phyloP scores from a whole-genome alignment of 192 early-diverging fungal genomes.

The Thamnidium elegans region DNA sequence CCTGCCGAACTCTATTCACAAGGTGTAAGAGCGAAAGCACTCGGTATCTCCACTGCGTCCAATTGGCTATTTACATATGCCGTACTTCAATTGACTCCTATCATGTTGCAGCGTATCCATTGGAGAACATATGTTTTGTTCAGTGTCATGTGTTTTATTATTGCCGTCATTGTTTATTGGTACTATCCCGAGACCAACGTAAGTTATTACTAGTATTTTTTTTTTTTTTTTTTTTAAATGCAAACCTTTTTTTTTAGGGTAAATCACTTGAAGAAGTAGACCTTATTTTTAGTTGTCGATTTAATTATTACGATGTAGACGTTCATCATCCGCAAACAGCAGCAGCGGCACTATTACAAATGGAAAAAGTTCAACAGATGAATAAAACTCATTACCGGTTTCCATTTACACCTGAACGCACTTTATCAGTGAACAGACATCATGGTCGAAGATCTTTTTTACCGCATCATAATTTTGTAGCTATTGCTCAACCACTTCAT shows the following conservation, averaged over 20 bases:
- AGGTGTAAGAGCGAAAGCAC: conserved; percentile 78
- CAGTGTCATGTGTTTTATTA: conserved; percentile 56
- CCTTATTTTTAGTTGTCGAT: conserved; percentile 32
- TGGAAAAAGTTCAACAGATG: conserved; percentile 20
- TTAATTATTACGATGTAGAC: conserved; percentile 29
- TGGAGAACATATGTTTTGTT: conserved; percentile 69
- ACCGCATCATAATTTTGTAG: background rate
- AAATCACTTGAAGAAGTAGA: conserved; percentile 39
- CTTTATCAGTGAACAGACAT: background rate
- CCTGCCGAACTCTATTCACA: conserved; percentile 79
- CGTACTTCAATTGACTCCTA: conserved; percentile 67
- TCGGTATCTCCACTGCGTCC: conserved; percentile 73
- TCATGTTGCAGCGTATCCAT: conserved; percentile 60
- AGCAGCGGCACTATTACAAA: conserved; percentile 21
- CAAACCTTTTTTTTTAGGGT: conserved; percentile 11
- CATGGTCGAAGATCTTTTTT: background rate
- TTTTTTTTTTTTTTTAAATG: background rate
- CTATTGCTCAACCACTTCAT: background rate
- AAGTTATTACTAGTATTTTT: background rate
- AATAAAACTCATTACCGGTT: conserved; percentile 8
- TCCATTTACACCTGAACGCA: conserved; percentile 12
- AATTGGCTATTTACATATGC: conserved; percentile 88
- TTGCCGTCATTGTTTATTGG: conserved; percentile 57
- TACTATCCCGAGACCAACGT: conserved; percentile 82
- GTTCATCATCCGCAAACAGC: conserved; percentile 34